These are phyloP conservation scores for Carex myosuroides DNA, from an alignment of 176 grass and related monocot species.

Conservation along the genomic window DNA sequence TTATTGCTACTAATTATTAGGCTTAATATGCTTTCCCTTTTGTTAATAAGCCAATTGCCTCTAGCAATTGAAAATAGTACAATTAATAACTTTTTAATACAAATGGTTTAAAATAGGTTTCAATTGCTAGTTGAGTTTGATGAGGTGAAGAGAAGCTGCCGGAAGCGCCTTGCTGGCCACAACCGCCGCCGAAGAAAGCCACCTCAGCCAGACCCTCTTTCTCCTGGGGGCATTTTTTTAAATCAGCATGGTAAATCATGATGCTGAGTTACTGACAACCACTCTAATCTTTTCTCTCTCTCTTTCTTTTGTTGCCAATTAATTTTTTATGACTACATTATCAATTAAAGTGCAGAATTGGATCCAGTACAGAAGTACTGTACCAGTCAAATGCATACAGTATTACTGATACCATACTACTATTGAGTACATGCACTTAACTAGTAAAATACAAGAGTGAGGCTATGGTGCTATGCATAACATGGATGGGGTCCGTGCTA, in stretches of 20 bases:
- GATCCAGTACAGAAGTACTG: not conserved
- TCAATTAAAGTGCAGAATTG: not conserved
- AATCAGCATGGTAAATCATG: constrained; percentile 54
- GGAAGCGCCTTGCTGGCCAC: constrained; percentile 78
- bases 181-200: constrained; percentile 77
- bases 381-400: not conserved
- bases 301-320: not conserved
- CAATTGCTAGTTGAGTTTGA: constrained; percentile 80
- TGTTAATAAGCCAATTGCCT: not conserved
- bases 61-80: not conserved
- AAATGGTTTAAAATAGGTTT: constrained; percentile 39
- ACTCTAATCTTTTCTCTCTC: not conserved
- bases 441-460: not conserved
- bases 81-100: not conserved
- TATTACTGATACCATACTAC: not conserved
- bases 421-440: not conserved
- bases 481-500: too few species aligned
- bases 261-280: not conserved
- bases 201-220: constrained; percentile 46
- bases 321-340: not conserved
- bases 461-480: too few species aligned
- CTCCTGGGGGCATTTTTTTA: constrained; percentile 40
- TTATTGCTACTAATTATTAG: not conserved
- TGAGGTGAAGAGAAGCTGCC: constrained; percentile 76
- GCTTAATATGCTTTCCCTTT: not conserved